Conservation (phyloP, 371 early-diverging fungal genomes). For the Circinella minor region DNA sequence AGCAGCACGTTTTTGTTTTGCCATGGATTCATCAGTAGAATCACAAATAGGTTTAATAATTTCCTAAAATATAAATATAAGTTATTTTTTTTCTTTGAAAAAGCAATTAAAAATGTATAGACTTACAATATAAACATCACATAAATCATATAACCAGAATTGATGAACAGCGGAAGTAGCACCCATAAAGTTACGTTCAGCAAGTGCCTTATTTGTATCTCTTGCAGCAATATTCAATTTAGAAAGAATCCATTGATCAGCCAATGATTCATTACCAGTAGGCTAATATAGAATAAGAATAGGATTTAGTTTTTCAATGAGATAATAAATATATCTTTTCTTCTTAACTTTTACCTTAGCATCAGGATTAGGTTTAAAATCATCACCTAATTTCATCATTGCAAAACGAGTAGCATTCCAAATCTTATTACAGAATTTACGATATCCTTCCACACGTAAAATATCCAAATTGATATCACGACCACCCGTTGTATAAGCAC, state of each 20-base stretch:
- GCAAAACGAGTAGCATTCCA: constrained; percentile 99
- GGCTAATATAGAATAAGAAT: constrained; percentile 27
- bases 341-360: constrained; percentile 34
- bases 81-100: not conserved
- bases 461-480: constrained; percentile 98
- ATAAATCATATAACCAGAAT: constrained; percentile 98
- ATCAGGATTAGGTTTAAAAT: constrained; percentile 72
- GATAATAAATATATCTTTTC: no score
- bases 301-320: no score
- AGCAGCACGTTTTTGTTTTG: constrained; percentile 63
- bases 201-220: constrained; percentile 78
- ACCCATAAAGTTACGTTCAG: constrained; percentile 93
- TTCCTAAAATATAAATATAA: constrained; percentile 42
- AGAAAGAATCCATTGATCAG: constrained; percentile 94
- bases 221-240: constrained; percentile 85
- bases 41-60: constrained; percentile 89
- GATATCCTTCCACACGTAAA: constrained; percentile 96
- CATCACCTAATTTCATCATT: constrained; percentile 87
- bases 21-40: constrained; percentile 47
- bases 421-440: constrained; percentile 99
- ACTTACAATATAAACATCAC: constrained; percentile 91
- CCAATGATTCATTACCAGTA: constrained; percentile 85
- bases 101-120: no score
- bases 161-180: constrained; percentile 91
- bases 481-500: constrained; percentile 90